phyloP scores from a whole-genome alignment of 1,284 basidiomycete genomes.

The Flammula alnicola region DNA sequence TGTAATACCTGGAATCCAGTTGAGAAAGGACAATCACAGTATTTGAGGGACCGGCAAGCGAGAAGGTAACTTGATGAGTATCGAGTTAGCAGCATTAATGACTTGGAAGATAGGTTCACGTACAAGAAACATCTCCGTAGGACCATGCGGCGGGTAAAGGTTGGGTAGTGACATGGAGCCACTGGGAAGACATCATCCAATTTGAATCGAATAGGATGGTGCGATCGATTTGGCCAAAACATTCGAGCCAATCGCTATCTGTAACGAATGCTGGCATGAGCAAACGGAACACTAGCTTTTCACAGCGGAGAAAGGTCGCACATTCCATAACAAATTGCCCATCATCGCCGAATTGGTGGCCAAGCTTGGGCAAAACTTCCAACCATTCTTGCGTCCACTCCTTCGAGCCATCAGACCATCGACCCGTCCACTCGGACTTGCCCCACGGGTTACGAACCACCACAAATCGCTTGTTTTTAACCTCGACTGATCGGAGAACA shows the following conservation, averaged over 20 bases:
- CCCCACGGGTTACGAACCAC: constrained; percentile 62
- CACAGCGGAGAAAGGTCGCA: constrained; percentile 28
- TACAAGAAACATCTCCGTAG: constrained; percentile 52
- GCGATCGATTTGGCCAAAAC: constrained; percentile 53
- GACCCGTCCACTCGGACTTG: constrained; percentile 54
- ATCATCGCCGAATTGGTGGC: constrained; percentile 54
- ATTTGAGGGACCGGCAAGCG: constrained; percentile 41
- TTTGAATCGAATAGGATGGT: constrained; percentile 54
- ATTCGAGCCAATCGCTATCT: constrained; percentile 57
- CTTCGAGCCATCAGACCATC: constrained; percentile 60
- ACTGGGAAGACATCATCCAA: constrained; percentile 58
- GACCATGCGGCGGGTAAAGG: constrained; percentile 50
- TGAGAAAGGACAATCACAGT: constrained; percentile 59
- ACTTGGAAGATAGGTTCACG: constrained; percentile 13
- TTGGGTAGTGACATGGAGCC: constrained; percentile 49
- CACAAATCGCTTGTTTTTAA: constrained; percentile 52
- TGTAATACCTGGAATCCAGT: constrained; percentile 53
- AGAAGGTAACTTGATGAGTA: constrained; percentile 46
- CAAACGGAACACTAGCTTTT: too few species aligned
- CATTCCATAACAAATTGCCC: constrained; percentile 65
- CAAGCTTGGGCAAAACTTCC: constrained; percentile 40
- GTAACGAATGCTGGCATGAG: background rate
- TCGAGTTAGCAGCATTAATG: background rate
- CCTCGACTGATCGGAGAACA: constrained; percentile 52
- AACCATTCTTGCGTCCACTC: constrained; percentile 61